Evolutionary conservation across 805 yeast genomes (phyloP).

Genomic region (Zygoascus biomembranicola): DNA sequence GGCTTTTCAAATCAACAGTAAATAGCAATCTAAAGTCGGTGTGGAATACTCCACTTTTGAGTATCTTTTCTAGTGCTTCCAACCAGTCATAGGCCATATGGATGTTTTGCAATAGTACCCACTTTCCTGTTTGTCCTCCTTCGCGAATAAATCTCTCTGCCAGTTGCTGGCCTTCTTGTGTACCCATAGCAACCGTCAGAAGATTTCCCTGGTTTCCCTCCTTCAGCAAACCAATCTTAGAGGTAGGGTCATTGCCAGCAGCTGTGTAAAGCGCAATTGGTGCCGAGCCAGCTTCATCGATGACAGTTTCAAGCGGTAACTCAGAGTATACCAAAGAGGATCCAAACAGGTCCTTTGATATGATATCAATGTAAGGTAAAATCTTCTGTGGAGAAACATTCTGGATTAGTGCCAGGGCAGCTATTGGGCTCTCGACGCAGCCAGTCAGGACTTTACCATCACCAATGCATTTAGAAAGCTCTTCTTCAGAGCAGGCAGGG

Average conservation of each 20-base stretch:
- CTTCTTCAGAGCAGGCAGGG: neutral
- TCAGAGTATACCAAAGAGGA: conserved; percentile 3
- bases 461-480: neutral
- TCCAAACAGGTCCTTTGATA: conserved; percentile 8
- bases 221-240: conserved; percentile 42
- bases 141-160: conserved; percentile 48
- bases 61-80: conserved; percentile 40
- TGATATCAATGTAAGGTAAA: conserved; percentile 2
- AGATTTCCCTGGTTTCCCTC: conserved; percentile 23
- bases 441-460: neutral
- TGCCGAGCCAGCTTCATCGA: conserved; percentile 13
- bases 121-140: conserved; percentile 43
- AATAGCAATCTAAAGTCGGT: conserved; percentile 49
- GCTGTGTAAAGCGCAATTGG: conserved; percentile 51
- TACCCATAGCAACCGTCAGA: conserved; percentile 59
- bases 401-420: neutral
- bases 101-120: conserved; percentile 76
- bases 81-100: conserved; percentile 68
- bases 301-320: conserved; percentile 15
- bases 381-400: conserved; percentile 7
- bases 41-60: conserved; percentile 28
- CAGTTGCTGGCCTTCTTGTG: conserved; percentile 50
- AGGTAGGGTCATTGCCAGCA: conserved; percentile 60
- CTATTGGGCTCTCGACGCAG: neutral
- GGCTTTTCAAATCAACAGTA: conserved; percentile 47